Percentiles rank a stretch among this genome's conserved stretches.
Conservation (phyloP, 441 rosid species). For the Populus hybrid region DNA sequence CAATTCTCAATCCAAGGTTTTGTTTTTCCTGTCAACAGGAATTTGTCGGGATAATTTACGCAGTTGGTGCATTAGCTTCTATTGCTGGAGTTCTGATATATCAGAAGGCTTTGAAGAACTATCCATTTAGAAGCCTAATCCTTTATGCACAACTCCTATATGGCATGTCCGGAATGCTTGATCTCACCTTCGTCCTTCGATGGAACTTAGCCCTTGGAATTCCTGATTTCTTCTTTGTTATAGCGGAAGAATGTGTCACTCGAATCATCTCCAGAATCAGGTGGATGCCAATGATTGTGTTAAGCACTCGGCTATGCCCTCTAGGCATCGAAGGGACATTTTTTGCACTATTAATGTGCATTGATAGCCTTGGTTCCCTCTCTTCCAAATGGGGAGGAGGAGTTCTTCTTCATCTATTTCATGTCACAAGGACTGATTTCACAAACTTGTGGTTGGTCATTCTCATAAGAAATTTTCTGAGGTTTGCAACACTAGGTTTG, state of each 20-base stretch:
- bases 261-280: constrained; percentile 50
- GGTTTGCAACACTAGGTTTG: constrained; percentile 54
- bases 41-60: constrained; percentile 64
- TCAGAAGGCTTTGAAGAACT: constrained; percentile 57
- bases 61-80: constrained; percentile 74
- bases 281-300: constrained; percentile 80
- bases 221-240: constrained; percentile 70
- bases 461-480: constrained; percentile 54
- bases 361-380: constrained; percentile 64
- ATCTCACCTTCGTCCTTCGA: constrained; percentile 55
- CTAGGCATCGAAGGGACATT: constrained; percentile 77
- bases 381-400: constrained; percentile 75
- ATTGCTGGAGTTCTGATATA: constrained; percentile 68
- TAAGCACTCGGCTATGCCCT: constrained; percentile 73
- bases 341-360: constrained; percentile 76
- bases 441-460: constrained; percentile 60
- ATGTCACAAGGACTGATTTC: constrained; percentile 63
- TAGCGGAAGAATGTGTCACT: constrained; percentile 63
- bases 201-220: constrained; percentile 64
- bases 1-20: background rate
- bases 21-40: constrained; percentile 34
- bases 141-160: constrained; percentile 62
- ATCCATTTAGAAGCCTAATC: constrained; percentile 54
- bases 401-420: constrained; percentile 51
- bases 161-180: constrained; percentile 65